A percentile compares a stretch with the other conserved stretches of the same genome.
Evolutionary conservation across 208 protist genomes (phyloP).

Genomic region (Acanthamoeba royreba): DNA sequence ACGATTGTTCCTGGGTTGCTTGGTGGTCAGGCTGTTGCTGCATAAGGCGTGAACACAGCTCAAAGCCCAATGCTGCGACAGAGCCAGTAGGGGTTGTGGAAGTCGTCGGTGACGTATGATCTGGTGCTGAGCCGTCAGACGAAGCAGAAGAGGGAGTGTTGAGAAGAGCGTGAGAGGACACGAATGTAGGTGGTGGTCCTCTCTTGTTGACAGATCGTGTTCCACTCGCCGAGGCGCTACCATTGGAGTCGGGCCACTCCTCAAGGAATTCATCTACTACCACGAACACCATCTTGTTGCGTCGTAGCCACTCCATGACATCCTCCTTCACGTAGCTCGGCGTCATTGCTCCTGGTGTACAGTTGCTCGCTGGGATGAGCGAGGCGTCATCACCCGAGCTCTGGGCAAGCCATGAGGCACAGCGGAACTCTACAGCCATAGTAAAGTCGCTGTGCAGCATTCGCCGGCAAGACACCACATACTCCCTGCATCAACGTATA

Average conservation of each 20-base stretch:
- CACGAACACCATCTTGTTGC: neutral
- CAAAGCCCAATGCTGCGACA: neutral
- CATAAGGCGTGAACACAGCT: neutral
- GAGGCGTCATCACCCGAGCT: neutral
- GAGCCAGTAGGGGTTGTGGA: neutral
- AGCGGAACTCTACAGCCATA: constrained; percentile 40
- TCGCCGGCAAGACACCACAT: neutral
- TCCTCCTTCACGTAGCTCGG: neutral
- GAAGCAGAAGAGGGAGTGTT: neutral
- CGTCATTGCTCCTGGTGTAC: neutral
- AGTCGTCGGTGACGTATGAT: neutral
- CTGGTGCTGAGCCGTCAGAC: neutral
- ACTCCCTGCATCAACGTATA: neutral
- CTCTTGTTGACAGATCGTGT: neutral
- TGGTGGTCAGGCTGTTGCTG: neutral
- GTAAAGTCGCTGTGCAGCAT: constrained; percentile 7
- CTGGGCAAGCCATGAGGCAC: neutral
- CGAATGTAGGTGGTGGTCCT: neutral
- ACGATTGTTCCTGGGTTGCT: neutral
- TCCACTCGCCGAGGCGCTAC: neutral
- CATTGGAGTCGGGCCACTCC: neutral
- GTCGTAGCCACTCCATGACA: neutral
- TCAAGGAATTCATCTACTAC: constrained; percentile 18
- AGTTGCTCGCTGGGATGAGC: neutral
- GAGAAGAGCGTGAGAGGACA: neutral